Conservation (phyloP, 2,329 filamentous ascomycete species). For the Verticillium albo-atrum region DNA sequence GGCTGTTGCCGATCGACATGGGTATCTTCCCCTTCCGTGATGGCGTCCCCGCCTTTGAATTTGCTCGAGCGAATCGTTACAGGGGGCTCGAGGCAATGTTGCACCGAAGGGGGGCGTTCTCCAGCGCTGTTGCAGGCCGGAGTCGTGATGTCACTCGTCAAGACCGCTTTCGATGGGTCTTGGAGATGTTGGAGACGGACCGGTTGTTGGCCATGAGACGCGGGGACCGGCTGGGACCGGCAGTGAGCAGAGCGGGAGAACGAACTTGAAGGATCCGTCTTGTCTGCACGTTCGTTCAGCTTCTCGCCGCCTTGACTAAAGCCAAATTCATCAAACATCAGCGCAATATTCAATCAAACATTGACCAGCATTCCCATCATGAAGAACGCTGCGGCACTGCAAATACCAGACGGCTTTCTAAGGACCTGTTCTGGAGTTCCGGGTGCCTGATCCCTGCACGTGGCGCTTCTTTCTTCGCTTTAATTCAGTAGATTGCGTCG, state of each 20-base stretch:
- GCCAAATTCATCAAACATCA: neutral
- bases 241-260: neutral
- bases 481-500: neutral
- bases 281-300: neutral
- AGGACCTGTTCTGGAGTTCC: neutral
- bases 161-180: neutral
- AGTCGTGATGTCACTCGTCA: neutral
- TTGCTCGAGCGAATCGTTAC: neutral
- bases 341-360: neutral
- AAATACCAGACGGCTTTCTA: neutral
- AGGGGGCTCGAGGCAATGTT: neutral
- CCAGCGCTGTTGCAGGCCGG: neutral
- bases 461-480: neutral
- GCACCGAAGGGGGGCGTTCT: neutral
- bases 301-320: neutral
- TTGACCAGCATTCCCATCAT: neutral
- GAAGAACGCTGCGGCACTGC: neutral
- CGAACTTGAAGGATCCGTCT: neutral
- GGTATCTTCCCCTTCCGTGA: neutral
- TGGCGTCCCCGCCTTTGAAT: neutral
- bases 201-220: neutral
- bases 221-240: neutral
- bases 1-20: neutral
- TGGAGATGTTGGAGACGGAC: neutral
- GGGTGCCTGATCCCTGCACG: neutral